Evolutionary conservation across 805 yeast species (phyloP).

Genomic region (Zygosaccharomyces rouxii): DNA sequence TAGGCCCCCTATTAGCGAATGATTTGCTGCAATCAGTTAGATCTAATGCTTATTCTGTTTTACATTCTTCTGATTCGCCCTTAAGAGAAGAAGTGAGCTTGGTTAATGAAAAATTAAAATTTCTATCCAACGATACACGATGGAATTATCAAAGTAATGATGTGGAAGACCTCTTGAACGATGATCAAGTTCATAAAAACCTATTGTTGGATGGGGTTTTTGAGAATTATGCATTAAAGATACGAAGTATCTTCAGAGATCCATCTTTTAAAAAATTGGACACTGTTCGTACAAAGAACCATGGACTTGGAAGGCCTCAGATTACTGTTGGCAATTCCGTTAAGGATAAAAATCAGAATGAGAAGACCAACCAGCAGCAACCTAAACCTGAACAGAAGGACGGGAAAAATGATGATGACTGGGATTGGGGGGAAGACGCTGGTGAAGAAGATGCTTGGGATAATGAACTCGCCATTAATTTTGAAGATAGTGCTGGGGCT

Average conservation of each 20-base stretch:
- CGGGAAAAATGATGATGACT: conserved; percentile 14
- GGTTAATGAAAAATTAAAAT: conserved; percentile 13
- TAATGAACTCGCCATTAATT: conserved; percentile 6
- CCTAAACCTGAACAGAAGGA: neutral
- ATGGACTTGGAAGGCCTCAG: neutral
- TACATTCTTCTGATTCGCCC: conserved; percentile 11
- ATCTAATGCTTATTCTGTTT: conserved; percentile 19
- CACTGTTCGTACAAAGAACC: neutral
- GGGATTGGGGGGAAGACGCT: conserved; percentile 27
- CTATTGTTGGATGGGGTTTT: conserved; percentile 26
- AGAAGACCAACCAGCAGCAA: neutral
- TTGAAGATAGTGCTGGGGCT: neutral
- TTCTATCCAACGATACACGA: conserved; percentile 9
- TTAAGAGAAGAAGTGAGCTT: conserved; percentile 9
- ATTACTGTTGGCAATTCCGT: neutral
- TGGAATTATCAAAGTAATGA: conserved; percentile 22
- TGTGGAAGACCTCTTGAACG: conserved; percentile 19
- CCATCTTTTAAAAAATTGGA: conserved; percentile 11
- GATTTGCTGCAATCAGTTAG: conserved; percentile 27
- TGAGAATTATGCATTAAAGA: conserved; percentile 13
- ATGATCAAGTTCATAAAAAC: conserved; percentile 22
- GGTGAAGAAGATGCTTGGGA: conserved; percentile 6
- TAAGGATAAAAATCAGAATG: neutral
- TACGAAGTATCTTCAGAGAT: conserved; percentile 19
- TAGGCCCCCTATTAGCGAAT: conserved; percentile 21